phyloP scores from a whole-genome alignment of 257 asterid genomes.

The Linderniella brevidens region DNA sequence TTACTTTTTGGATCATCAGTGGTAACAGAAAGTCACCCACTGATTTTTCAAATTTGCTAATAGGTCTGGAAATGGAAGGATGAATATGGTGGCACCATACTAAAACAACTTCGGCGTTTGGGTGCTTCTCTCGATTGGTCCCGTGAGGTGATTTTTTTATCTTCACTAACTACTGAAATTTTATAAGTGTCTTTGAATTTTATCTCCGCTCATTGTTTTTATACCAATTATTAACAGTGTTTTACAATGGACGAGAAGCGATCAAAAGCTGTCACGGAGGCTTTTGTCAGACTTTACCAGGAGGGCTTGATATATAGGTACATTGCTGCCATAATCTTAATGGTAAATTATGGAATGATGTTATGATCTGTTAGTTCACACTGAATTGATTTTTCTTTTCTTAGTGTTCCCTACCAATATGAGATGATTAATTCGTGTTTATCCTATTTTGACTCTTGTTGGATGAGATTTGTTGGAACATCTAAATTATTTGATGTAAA shows the following conservation, averaged over 20 bases:
- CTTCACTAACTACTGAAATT: background rate
- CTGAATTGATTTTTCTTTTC: no score
- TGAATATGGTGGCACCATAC: constrained; percentile 76
- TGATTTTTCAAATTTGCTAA: background rate
- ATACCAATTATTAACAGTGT: constrained; percentile 25
- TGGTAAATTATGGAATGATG: no score
- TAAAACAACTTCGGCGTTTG: constrained; percentile 69
- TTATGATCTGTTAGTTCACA: no score
- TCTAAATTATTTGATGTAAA: no score
- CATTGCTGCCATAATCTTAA: no score
- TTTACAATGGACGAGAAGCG: constrained; percentile 92
- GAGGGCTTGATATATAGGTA: constrained; percentile 89
- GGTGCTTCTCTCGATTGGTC: constrained; percentile 92
- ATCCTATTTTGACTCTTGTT: no score
- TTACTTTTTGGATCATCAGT: background rate
- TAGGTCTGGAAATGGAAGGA: constrained; percentile 97
- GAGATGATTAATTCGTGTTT: no score
- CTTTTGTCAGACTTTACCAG: constrained; percentile 71
- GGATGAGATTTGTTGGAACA: no score
- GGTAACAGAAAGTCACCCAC: background rate
- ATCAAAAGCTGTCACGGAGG: constrained; percentile 86
- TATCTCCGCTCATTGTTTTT: background rate
- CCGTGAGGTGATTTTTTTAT: constrained; percentile 72
- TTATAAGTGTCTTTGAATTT: background rate
- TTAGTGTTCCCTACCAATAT: no score